Base-by-base conservation (phyloP, 2,329 filamentous ascomycete species). In the Byssochlamys sp. region DNA sequence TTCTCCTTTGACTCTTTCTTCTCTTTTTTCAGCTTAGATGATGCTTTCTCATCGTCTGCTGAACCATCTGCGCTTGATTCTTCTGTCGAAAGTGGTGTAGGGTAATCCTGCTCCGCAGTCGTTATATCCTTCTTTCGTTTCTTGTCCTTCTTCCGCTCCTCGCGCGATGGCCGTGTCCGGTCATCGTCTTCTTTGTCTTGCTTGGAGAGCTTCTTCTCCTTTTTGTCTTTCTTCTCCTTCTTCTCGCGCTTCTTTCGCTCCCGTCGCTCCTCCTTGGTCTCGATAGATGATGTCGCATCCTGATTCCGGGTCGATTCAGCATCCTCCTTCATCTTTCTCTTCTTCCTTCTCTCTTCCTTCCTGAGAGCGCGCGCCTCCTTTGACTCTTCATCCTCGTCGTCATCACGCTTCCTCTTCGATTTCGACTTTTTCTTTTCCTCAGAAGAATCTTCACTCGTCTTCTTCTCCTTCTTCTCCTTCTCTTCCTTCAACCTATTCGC, bases 371-470 rank as follows among this genome's bases (percentile, higher is more conserved):
- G 57, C 62, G 69, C 60, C 57, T 65, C 39, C 61, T 65, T 63
- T 58, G 56, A 57, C 54, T 55, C 59, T 35, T 62, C 63, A 59
- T 59, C 58, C 4, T 53, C 60, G 19, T 61, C 62, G 10, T 65
- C 61, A 64, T 73, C 63, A 60, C 71, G 54, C 71, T 71, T 78
- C 65, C 67, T 73, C 56, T 70, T 71, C 58, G 58, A 61, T 31
- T 65, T 59, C 61, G 69, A 67, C 50, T 59, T 53, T n/a, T 50
- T 50, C 28, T 53, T 35, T n/a, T 57, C 45, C 29, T 58, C 58
- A 19, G 35, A 45, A n/a, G 33, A 39, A 19, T 52, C 52, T 51
- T 49, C 61, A 28, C 64, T 65, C 53, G 61, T 60, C 33, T 54
- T 59, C 54, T 58, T 58, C 48, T 58, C 56, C 29, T 31, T 24